A percentile compares a stretch with the other conserved stretches of the same genome.
phyloP scores from a whole-genome alignment of 805 yeast genomes.

The Candida sithepensis region DNA sequence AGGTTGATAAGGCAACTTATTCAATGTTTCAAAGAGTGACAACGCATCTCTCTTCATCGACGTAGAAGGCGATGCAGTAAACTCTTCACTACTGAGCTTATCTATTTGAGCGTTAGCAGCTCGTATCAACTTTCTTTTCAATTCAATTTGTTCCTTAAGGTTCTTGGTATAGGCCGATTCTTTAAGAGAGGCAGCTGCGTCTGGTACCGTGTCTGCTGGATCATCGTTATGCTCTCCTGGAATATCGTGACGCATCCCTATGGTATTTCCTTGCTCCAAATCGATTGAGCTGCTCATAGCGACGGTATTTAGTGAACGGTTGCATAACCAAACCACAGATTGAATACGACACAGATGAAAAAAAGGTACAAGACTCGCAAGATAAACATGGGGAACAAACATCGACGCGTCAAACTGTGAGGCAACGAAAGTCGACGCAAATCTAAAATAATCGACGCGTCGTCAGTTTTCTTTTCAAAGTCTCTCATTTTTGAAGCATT shows the following conservation, averaged over 20 bases:
- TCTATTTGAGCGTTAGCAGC: conserved; percentile 19
- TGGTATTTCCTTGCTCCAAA: not conserved
- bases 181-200: not conserved
- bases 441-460: too few relatives aligned
- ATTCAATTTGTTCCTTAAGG: conserved; percentile 21
- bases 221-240: not conserved
- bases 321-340: too few relatives aligned
- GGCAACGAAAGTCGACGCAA: not conserved
- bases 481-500: too few relatives aligned
- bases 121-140: conserved; percentile 16
- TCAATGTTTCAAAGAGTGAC: conserved; percentile 23
- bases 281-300: not conserved
- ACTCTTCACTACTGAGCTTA: conserved; percentile 2
- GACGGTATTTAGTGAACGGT: too few relatives aligned
- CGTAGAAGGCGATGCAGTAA: not conserved
- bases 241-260: not conserved
- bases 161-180: conserved; percentile 17
- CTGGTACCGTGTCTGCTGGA: not conserved
- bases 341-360: too few relatives aligned
- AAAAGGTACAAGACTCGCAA: too few relatives aligned
- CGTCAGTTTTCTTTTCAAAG: too few relatives aligned
- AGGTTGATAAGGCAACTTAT: conserved; percentile 27
- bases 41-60: conserved; percentile 10
- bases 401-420: not conserved
- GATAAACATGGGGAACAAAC: not conserved